These are phyloP conservation scores for Serendipita indica DNA, from an alignment of 768 basidiomycete species.

Conservation along the genomic window DNA sequence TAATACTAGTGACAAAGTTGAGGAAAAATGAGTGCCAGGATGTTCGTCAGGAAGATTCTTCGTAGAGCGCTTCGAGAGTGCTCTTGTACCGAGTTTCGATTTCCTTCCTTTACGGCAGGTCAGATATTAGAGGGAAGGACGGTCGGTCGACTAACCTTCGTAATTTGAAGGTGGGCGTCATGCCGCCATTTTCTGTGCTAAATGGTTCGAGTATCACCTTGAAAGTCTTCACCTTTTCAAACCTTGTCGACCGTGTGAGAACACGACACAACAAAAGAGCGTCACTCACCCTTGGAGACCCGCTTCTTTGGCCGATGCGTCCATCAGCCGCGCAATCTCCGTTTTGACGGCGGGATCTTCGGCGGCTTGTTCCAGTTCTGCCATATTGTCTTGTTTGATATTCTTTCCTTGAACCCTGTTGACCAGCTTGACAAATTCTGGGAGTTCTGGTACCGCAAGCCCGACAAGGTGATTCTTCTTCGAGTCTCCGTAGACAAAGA, in stretches of 20 bases:
- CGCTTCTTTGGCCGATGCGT: conserved; percentile 43
- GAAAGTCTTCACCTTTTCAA: conserved; percentile 73
- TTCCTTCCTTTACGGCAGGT: not conserved
- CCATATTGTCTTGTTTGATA: conserved; percentile 36
- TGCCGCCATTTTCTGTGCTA: conserved; percentile 57
- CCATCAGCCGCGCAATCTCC: conserved; percentile 40
- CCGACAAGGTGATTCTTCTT: conserved; percentile 79
- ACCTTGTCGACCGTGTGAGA: conserved; percentile 33
- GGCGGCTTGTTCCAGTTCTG: conserved; percentile 36
- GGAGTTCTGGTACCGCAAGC: conserved; percentile 71
- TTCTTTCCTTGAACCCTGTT: conserved; percentile 37
- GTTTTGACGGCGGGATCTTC: conserved; percentile 45
- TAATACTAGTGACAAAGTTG: not conserved
- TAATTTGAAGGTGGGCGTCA: conserved; percentile 88
- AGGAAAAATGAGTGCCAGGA: not conserved
- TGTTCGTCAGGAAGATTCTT: no score
- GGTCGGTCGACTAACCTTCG: conserved; percentile 32
- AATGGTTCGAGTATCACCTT: conserved; percentile 62
- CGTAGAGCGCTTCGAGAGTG: not conserved
- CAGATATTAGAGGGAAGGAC: not conserved
- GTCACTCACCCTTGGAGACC: conserved; percentile 68
- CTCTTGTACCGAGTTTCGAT: not conserved
- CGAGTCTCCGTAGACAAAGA: conserved; percentile 83
- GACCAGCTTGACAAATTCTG: conserved; percentile 45
- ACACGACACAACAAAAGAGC: not conserved